phyloP scores from a whole-genome alignment of 345 rosid species.

The Bruguiera parviflora region DNA sequence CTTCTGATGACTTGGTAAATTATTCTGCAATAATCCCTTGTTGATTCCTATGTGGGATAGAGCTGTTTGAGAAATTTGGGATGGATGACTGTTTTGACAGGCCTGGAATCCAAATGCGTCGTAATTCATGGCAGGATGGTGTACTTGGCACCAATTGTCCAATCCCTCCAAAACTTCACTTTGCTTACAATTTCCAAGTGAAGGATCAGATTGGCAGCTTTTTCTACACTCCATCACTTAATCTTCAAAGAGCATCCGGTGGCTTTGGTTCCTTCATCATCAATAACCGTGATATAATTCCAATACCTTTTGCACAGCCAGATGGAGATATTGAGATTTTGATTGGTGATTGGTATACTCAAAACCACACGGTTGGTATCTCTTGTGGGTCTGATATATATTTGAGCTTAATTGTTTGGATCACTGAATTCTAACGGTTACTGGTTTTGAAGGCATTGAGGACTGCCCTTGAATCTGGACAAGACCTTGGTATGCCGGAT shows the following conservation, averaged over 20 bases:
- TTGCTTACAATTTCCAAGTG: constrained; percentile 82
- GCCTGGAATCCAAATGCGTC: constrained; percentile 84
- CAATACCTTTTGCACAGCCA: constrained; percentile 76
- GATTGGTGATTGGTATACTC: constrained; percentile 90
- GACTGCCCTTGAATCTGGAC: constrained; percentile 64
- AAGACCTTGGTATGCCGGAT: constrained; percentile 91
- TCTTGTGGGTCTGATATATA: background rate
- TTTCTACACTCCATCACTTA: constrained; percentile 79
- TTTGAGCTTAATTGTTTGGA: constrained; percentile 1
- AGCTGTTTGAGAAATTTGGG: constrained; percentile 4
- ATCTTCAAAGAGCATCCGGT: constrained; percentile 87
- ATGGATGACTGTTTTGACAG: constrained; percentile 31
- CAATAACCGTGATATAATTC: constrained; percentile 54
- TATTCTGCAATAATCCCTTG: background rate
- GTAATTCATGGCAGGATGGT: constrained; percentile 92
- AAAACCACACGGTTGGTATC: constrained; percentile 65
- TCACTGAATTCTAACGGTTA: constrained; percentile 9
- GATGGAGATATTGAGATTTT: constrained; percentile 62
- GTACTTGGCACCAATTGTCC: constrained; percentile 89
- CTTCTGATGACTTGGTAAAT: constrained; percentile 80
- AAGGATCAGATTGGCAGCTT: constrained; percentile 97
- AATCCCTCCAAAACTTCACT: constrained; percentile 57
- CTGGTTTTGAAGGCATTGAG: constrained; percentile 56
- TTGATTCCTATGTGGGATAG: background rate
- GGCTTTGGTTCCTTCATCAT: constrained; percentile 81